phyloP scores from a whole-genome alignment of 2,329 filamentous ascomycete genomes.

The Aplosporella prunicola region DNA sequence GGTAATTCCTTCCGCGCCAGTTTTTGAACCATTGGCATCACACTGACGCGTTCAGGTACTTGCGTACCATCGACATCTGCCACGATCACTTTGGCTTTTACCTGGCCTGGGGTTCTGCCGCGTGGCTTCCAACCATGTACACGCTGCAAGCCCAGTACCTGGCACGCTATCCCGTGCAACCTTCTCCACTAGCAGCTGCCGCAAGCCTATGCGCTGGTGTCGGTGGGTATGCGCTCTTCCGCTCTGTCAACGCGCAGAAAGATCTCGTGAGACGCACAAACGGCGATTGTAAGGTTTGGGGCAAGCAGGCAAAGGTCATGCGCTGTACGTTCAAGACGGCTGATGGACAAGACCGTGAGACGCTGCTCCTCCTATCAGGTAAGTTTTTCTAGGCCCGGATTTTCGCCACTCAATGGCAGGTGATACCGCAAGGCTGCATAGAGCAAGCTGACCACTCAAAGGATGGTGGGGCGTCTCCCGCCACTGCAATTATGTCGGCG shows the following conservation, averaged over 20 bases:
- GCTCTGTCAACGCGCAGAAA: conserved; percentile 39
- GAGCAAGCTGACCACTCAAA: conserved; percentile 4
- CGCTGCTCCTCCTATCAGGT: conserved; percentile 30
- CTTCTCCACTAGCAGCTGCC: conserved; percentile 19
- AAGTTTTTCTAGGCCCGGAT: background rate
- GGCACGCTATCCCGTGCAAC: conserved; percentile 30
- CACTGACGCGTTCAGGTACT: conserved; percentile 22
- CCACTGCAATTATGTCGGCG: conserved; percentile 35
- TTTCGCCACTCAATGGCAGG: too few relatives aligned
- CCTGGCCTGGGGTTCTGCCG: conserved; percentile 23
- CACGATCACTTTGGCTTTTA: conserved; percentile 38
- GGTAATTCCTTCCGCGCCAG: conserved; percentile 19
- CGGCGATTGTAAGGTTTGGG: conserved; percentile 37
- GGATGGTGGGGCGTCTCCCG: conserved; percentile 35
- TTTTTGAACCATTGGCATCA: background rate
- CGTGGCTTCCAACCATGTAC: conserved; percentile 38
- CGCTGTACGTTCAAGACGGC: conserved; percentile 32
- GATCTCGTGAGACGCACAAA: conserved; percentile 32
- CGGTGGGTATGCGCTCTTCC: conserved; percentile 36
- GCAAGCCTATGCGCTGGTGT: conserved; percentile 24
- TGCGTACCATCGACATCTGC: conserved; percentile 35
- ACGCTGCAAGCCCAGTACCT: conserved; percentile 42
- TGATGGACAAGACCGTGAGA: conserved; percentile 28
- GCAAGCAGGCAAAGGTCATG: conserved; percentile 31
- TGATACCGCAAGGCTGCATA: background rate